Evolutionary conservation across 192 early-diverging fungal genomes (phyloP), one percentile per base, ranked within the genome.

Genomic region (Polychytrium aggregatum): DNA sequence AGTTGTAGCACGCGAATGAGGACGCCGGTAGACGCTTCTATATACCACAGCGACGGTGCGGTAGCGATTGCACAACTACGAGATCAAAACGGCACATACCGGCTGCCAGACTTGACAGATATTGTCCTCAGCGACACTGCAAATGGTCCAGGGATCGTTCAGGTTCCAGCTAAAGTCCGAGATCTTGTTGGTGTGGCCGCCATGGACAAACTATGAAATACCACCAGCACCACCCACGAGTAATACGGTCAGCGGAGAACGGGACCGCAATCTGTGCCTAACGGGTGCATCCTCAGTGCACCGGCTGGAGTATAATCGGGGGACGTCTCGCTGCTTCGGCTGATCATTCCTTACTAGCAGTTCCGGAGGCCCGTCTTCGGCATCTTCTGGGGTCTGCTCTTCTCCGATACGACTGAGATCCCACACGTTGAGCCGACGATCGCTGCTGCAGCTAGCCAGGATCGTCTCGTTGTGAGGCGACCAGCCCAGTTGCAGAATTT

Each of bases 81-180:
- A 38, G 43, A 25, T 8, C 37, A 16, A 40, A 25, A 13, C 38
- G 31, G 70, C 71, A 31, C 56, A 59, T 54, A 85, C 91, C 86
- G 94, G 92, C 70, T 98, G 90, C 95, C 95, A 98, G 3, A 92
- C 85, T 79, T 98, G 95, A 41, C 87, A 79, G 40, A 98, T 88
- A 53, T 98, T 98, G 57, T 98, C 92, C 56, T 98, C 92, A 8
- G 92, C 95, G 3, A 89, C 82, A 34, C 82, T 87, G 59, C 87
- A 86, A 52, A 98, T 69, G 4, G 86, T 86, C 95, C 95, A 98
- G 30, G 88, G 88, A 48, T 86, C 79, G 50, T 88, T 82, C 52
- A 70, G 76, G 76, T 92, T 98, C 95, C 95, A 98, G 44, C 76
- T 79, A 45, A 98, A 85, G 60, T 98, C 95, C 26, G 87, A 82